Conservation (phyloP, 257 asterid species). For the Dorcoceras hygrometricum region DNA sequence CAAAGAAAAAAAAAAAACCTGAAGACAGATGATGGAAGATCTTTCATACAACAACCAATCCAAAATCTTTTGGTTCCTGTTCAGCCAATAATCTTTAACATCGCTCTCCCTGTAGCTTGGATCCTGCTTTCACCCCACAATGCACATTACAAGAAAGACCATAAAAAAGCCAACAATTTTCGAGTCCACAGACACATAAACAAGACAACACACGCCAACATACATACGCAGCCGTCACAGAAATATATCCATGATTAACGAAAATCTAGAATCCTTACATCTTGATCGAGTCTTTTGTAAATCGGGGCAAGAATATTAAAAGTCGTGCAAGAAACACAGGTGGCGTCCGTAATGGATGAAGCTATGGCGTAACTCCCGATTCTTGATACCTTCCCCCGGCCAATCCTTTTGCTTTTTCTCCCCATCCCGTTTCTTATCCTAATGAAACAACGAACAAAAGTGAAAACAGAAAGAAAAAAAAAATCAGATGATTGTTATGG, state of each 20-base stretch:
- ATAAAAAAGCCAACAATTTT: background rate
- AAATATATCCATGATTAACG: background rate
- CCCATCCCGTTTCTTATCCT: constrained; percentile 37
- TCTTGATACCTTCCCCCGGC: constrained; percentile 58
- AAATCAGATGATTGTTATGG: background rate
- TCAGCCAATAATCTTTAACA: constrained; percentile 76
- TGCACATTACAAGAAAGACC: constrained; percentile 25
- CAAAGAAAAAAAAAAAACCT: constrained; percentile 42
- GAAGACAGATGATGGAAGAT: constrained; percentile 96
- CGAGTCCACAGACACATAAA: background rate
- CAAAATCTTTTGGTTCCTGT: constrained; percentile 74
- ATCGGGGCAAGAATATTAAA: constrained; percentile 97
- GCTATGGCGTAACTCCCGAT: constrained; percentile 84
- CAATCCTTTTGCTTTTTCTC: constrained; percentile 47
- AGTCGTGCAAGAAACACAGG: constrained; percentile 88
- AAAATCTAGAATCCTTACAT: constrained; percentile 33
- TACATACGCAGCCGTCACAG: background rate
- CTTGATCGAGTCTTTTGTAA: constrained; percentile 78
- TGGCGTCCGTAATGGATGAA: constrained; percentile 72
- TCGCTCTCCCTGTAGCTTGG: constrained; percentile 90
- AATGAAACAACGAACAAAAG: constrained; percentile 12
- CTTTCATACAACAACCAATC: constrained; percentile 90
- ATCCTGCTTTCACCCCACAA: constrained; percentile 57
- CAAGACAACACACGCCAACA: background rate
- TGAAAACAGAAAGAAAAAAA: background rate